Evolutionary conservation across 2,329 filamentous ascomycete species (phyloP).

Genomic region (Tolypocladium ophioglossoides): DNA sequence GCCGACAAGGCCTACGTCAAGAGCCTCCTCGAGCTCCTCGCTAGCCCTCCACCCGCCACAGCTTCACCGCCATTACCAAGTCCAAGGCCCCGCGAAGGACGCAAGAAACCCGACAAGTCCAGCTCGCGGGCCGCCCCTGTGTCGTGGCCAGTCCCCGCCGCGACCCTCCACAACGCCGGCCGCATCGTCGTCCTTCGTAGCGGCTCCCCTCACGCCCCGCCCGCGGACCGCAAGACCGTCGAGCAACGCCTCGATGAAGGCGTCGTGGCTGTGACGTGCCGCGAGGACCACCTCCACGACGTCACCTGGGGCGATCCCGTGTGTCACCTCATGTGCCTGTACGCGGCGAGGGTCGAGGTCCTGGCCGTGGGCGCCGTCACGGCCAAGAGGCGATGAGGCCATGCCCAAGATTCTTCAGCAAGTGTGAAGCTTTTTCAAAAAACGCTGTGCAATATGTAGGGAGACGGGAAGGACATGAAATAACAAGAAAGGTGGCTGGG

Average conservation of each 20-base stretch:
- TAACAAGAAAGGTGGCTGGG: too few species aligned
- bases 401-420: not conserved
- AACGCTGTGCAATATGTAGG: too few species aligned
- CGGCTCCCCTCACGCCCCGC: conserved; percentile 26
- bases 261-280: conserved; percentile 57
- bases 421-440: not conserved
- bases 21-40: conserved; percentile 61
- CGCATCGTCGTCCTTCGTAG: conserved; percentile 55
- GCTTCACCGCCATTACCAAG: not conserved
- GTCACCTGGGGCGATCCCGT: conserved; percentile 76
- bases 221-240: conserved; percentile 34
- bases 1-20: conserved; percentile 69
- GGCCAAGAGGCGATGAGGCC: conserved; percentile 3
- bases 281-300: conserved; percentile 55
- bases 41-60: conserved; percentile 30
- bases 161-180: conserved; percentile 60
- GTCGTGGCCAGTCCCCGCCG: conserved; percentile 53
- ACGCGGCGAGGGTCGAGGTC: conserved; percentile 59
- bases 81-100: not conserved
- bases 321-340: conserved; percentile 71
- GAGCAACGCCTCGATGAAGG: conserved; percentile 43
- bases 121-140: conserved; percentile 18
- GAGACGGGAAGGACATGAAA: too few species aligned
- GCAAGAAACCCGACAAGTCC: not conserved
- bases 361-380: conserved; percentile 51